Base-by-base conservation (phyloP, 2,329 filamentous ascomycete species). In the Apiospora saccharicola region DNA sequence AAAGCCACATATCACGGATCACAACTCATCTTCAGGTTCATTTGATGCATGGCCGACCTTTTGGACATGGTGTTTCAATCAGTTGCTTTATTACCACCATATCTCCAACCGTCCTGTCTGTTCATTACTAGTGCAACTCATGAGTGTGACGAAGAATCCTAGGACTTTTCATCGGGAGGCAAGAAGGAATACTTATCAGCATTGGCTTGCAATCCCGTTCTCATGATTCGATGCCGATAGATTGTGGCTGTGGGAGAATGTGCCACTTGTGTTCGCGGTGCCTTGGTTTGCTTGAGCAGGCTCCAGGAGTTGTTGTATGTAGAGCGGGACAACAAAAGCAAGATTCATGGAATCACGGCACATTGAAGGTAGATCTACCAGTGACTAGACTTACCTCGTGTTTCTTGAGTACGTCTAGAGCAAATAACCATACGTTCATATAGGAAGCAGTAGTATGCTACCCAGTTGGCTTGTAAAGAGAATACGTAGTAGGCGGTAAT, bases 291-390 rank as follows among this genome's bases (percentile, higher is more conserved):
- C 3, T 34, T 19, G 19, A 64, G 30, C 16, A 16, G 14, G 5
- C 53, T 37, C 37, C 26, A 19, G 19, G 26, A 64, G 22, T 41
- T 41, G 22, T 41, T 41, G 34, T 34, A 13, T 24, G 57, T 22
- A 64, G 19, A 37, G 34, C 34, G 34, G 57, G 34, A 64, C 19
- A 41, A 22, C 30, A 64, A 64, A 64, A 64, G 57, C 34, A 64
- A 64, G 3, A 10, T 8, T 22, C 3, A 22, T 41, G 2, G 34
- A 8, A 64, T 24, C 34, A 10, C 34, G 34, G 34, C 34, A 64
- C 30, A 1, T 41, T 22, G 57, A 37, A 64, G 57, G 3, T 41
- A 12, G 2, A 3, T 41, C 34, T 8, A 12, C 4, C 34, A 64
- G 57, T 14, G 7, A n/a, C 10, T 12, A 37, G 5, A 14, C 19